These are phyloP conservation scores for Ogataea pignaliae DNA, from an alignment of 805 yeast genomes.

Conservation along the genomic window DNA sequence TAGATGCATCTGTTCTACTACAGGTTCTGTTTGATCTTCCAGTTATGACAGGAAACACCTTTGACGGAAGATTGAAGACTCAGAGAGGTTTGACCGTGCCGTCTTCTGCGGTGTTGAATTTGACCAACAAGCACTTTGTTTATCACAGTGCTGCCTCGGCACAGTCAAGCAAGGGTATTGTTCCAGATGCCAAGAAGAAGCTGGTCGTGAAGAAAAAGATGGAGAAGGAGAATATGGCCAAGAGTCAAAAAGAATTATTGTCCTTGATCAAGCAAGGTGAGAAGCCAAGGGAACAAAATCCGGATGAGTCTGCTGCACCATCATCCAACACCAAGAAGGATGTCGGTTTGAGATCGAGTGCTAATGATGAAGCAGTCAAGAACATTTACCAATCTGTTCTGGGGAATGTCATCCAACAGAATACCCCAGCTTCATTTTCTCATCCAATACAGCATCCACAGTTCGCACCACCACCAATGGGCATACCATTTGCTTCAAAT, in stretches of 20 bases:
- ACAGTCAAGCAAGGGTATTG: conserved; percentile 26
- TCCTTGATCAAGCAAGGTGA: conserved; percentile 38
- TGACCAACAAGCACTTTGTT: conserved; percentile 69
- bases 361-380: conserved; percentile 14
- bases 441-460: conserved; percentile 1
- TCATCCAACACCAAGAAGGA: too few species aligned
- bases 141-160: conserved; percentile 67
- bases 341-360: background rate
- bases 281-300: conserved; percentile 11
- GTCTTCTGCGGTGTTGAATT: conserved; percentile 73
- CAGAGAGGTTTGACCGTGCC: conserved; percentile 84
- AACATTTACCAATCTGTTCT: conserved; percentile 27
- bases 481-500: background rate
- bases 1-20: conserved; percentile 60
- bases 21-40: conserved; percentile 83
- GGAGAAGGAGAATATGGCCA: conserved; percentile 26
- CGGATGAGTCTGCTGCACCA: background rate
- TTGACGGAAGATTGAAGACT: conserved; percentile 72
- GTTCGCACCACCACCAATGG: conserved; percentile 1
- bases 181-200: conserved; percentile 17
- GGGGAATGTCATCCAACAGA: conserved; percentile 18
- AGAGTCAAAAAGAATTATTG: conserved; percentile 39
- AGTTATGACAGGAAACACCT: conserved; percentile 73
- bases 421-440: conserved; percentile 1
- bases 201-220: conserved; percentile 17